A percentile compares a stretch with the other conserved stretches of the same genome.
Conservation (phyloP, 192 early-diverging fungal genomes). For the Helicostylum pulchrum region DNA sequence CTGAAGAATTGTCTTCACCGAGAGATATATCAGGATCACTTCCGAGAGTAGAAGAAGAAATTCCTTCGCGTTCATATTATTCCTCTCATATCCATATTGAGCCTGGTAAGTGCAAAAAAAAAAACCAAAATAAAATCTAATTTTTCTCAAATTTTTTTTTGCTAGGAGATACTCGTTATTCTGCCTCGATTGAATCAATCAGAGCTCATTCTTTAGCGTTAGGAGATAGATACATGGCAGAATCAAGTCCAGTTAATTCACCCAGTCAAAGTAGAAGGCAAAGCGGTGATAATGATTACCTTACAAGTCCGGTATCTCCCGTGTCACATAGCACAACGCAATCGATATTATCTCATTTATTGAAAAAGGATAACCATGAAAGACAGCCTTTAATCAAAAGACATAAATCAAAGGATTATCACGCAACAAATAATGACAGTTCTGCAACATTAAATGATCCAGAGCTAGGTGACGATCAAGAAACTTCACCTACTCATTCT, state of each 20-base stretch:
- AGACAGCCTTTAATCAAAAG: not conserved
- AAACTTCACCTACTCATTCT: too few relatives aligned
- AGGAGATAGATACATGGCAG: slow-evolving; percentile 27
- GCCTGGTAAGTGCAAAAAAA: slow-evolving; percentile 17
- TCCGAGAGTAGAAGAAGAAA: slow-evolving; percentile 15
- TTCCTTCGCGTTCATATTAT: slow-evolving; percentile 38
- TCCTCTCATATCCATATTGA: slow-evolving; percentile 31
- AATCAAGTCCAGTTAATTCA: not conserved
- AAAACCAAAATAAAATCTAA: not conserved
- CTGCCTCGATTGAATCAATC: slow-evolving; percentile 40
- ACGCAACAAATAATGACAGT: too few relatives aligned
- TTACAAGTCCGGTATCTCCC: not conserved
- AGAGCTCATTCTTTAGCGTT: slow-evolving; percentile 39
- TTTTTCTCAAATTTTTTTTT: slow-evolving; percentile 1
- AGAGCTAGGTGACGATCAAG: too few relatives aligned
- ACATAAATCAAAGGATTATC: not conserved
- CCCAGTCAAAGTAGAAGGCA: not conserved
- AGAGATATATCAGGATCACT: slow-evolving; percentile 1
- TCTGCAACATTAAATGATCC: too few relatives aligned
- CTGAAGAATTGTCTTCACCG: slow-evolving; percentile 13
- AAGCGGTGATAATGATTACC: not conserved
- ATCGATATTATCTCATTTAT: slow-evolving; percentile 23
- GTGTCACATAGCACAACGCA: not conserved
- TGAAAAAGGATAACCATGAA: slow-evolving; percentile 16
- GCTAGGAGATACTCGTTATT: slow-evolving; percentile 25